Evolutionary conservation across 176 grass and related monocot genomes (phyloP).

Genomic region (Miscanthus lutarioriparius): DNA sequence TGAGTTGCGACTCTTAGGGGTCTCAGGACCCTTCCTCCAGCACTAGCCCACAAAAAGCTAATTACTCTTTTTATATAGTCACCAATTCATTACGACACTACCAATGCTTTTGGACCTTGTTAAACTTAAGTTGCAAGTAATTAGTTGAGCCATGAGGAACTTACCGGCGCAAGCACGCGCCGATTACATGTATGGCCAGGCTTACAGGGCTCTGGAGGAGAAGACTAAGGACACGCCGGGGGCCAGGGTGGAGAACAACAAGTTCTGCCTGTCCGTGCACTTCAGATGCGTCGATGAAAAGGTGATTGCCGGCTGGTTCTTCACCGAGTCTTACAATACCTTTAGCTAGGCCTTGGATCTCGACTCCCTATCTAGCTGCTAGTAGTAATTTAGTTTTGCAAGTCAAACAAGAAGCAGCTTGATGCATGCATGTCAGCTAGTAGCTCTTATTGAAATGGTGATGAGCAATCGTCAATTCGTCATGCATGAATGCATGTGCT

Average conservation of each 20-base stretch:
- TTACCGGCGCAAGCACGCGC: conserved; percentile 2
- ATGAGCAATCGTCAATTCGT: neutral
- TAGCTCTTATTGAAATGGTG: neutral
- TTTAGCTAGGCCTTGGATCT: neutral
- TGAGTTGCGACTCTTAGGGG: too few relatives aligned
- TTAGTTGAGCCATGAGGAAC: conserved; percentile 45
- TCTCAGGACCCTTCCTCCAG: too few relatives aligned
- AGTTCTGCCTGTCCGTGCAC: conserved; percentile 96
- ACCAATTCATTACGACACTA: neutral
- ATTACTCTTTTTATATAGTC: neutral
- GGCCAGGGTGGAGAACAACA: conserved; percentile 96
- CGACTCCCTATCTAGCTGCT: neutral
- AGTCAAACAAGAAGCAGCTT: conserved; percentile 40
- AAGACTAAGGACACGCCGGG: conserved; percentile 63
- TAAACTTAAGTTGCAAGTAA: neutral
- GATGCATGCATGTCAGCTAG: neutral
- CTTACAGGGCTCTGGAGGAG: conserved; percentile 57
- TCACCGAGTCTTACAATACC: conserved; percentile 34
- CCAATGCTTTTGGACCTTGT: neutral
- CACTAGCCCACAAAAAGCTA: too few relatives aligned
- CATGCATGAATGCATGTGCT: conserved; percentile 12
- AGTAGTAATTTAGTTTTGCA: neutral
- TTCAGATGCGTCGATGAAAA: conserved; percentile 98
- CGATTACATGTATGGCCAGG: conserved; percentile 35
- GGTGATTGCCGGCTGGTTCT: conserved; percentile 32